Conservation (phyloP, 139 green algal genomes). For the Closterium sp. region DNA sequence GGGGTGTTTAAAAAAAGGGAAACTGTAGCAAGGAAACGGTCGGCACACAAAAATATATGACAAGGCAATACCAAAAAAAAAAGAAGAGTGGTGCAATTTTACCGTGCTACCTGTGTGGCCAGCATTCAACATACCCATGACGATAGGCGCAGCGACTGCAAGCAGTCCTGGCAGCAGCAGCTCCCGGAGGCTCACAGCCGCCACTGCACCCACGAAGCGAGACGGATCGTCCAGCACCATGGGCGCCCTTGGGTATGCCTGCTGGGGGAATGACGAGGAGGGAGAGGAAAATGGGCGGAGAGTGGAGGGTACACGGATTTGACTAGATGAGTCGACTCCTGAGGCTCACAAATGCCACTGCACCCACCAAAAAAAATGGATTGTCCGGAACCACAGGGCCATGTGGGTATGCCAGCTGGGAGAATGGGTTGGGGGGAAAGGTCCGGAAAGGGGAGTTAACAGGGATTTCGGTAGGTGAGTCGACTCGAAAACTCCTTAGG, state of each 20-base stretch:
- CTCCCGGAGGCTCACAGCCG: constrained; percentile 55
- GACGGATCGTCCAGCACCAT: neutral
- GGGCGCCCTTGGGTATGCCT: neutral
- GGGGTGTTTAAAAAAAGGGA: neutral
- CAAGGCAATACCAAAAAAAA: neutral
- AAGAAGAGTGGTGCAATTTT: neutral
- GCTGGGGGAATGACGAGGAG: neutral
- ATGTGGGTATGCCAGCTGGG: neutral
- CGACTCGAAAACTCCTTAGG: too few relatives aligned
- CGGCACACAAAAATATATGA: neutral
- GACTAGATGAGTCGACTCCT: too few relatives aligned
- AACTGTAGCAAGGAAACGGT: neutral
- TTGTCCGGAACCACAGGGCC: neutral
- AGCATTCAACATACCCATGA: constrained; percentile 13
- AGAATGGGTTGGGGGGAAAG: neutral
- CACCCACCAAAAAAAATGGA: neutral
- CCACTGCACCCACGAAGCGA: constrained; percentile 25
- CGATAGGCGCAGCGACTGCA: constrained; percentile 55
- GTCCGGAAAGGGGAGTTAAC: too few relatives aligned
- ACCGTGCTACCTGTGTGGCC: neutral
- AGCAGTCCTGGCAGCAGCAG: constrained; percentile 70
- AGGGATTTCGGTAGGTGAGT: too few relatives aligned
- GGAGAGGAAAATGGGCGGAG: neutral
- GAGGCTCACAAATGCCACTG: too few relatives aligned
- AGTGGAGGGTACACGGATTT: too few relatives aligned